Evolutionary conservation across 805 yeast species (phyloP).

Genomic region (Candida pini): DNA sequence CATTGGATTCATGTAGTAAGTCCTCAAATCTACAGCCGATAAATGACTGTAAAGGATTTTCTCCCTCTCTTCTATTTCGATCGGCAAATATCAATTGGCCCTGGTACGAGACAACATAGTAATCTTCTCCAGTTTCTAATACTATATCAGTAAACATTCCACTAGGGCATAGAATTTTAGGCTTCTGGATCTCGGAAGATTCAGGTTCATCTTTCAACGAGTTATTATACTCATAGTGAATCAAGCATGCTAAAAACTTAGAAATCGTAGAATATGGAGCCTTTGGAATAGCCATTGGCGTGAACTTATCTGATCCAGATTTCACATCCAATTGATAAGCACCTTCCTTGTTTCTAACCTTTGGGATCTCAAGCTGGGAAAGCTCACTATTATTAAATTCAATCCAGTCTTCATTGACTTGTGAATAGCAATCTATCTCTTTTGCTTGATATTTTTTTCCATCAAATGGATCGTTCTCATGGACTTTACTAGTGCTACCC

Average conservation of each 20-base stretch:
- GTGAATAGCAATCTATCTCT: too few species aligned
- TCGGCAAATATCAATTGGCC: constrained; percentile 7
- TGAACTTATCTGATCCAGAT: neutral
- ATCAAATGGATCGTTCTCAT: too few species aligned
- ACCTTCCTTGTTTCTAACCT: too few species aligned
- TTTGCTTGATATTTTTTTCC: too few species aligned
- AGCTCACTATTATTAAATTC: too few species aligned
- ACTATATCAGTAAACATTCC: constrained; percentile 7
- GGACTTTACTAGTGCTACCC: too few species aligned
- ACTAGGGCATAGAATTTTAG: constrained; percentile 4
- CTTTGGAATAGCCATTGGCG: neutral
- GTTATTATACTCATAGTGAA: neutral
- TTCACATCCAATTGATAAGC: too few species aligned
- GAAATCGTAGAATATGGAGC: neutral
- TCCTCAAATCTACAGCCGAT: constrained; percentile 9
- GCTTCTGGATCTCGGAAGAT: neutral
- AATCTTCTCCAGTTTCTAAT: neutral
- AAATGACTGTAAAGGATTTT: constrained; percentile 1
- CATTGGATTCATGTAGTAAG: too few species aligned
- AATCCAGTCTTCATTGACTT: too few species aligned
- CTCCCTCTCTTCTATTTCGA: constrained; percentile 1
- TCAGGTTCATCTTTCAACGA: neutral
- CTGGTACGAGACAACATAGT: constrained; percentile 6
- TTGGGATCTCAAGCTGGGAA: too few species aligned
- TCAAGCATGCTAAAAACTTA: neutral